Evolutionary conservation across 495 filamentous ascomycete species (phyloP).

Genomic region (Penicillium longicatenatum): DNA sequence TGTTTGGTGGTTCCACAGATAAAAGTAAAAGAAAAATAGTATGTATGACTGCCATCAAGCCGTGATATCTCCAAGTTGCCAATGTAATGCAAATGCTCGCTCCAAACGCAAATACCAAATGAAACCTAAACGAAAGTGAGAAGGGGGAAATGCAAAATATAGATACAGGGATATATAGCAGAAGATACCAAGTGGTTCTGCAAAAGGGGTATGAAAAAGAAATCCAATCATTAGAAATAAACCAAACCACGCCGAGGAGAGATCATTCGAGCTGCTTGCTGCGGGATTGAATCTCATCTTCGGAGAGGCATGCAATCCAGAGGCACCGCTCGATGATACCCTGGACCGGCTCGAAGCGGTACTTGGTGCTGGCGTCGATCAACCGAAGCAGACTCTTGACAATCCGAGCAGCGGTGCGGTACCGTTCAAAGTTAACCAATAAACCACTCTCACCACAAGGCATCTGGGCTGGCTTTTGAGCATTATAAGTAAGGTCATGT

Average conservation of each 20-base stretch:
- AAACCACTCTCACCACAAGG: slow-evolving; percentile 62
- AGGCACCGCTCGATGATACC: slow-evolving; percentile 88
- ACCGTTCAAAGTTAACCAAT: slow-evolving; percentile 93
- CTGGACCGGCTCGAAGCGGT: slow-evolving; percentile 80
- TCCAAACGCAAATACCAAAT: slow-evolving; percentile 19
- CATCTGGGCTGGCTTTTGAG: slow-evolving; percentile 76
- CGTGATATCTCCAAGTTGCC: slow-evolving; percentile 18
- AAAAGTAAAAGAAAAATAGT: slow-evolving; percentile 2
- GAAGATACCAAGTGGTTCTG: not conserved
- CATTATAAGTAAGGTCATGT: slow-evolving; percentile 95
- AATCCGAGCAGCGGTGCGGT: slow-evolving; percentile 84
- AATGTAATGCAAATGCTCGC: slow-evolving; percentile 26
- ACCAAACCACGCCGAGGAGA: slow-evolving; percentile 4
- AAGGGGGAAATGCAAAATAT: slow-evolving; percentile 12
- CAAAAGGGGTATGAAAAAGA: slow-evolving; percentile 23
- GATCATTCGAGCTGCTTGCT: slow-evolving; percentile 57
- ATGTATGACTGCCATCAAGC: slow-evolving; percentile 2
- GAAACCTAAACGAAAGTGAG: slow-evolving; percentile 8
- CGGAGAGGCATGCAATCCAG: slow-evolving; percentile 88
- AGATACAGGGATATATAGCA: slow-evolving; percentile 25
- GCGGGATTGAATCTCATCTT: slow-evolving; percentile 73
- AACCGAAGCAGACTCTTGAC: slow-evolving; percentile 89
- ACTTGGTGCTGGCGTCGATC: slow-evolving; percentile 89
- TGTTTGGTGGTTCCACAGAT: not conserved
- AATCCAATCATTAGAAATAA: slow-evolving; percentile 18